Percentiles rank a stretch among this genome's conserved stretches.
phyloP scores from a whole-genome alignment of 1,284 basidiomycete species.

The Ceratobasidium sp. region DNA sequence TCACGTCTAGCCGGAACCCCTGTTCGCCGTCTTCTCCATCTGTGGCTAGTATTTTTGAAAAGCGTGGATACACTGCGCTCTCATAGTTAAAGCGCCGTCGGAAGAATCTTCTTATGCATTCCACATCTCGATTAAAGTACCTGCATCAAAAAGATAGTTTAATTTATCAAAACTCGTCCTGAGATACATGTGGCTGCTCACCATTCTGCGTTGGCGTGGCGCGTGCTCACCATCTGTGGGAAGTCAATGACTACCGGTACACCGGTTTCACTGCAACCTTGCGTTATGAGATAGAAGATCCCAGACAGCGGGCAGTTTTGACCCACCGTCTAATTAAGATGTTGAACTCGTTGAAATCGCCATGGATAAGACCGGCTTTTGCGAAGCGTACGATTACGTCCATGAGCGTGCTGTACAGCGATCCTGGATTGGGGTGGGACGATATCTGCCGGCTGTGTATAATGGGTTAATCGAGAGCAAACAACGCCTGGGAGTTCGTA shows the following conservation, averaged over 20 bases:
- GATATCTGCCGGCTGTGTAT: conserved; percentile 81
- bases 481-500: conserved; percentile 36
- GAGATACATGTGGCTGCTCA: conserved; percentile 54
- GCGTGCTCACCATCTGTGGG: conserved; percentile 98
- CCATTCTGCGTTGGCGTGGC: conserved; percentile 97
- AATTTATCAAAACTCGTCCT: conserved; percentile 33
- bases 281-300: background rate
- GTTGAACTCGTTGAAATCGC: conserved; percentile 99
- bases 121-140: conserved; percentile 99
- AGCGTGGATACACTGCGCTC: conserved; percentile 85
- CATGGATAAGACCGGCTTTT: conserved; percentile 92
- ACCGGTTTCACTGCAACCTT: conserved; percentile 61
- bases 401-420: conserved; percentile 93
- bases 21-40: conserved; percentile 47
- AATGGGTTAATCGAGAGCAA: conserved; percentile 40
- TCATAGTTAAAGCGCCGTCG: conserved; percentile 91
- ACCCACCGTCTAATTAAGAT: conserved; percentile 71
- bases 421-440: conserved; percentile 82
- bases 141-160: conserved; percentile 55
- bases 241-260: conserved; percentile 97
- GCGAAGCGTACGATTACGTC: conserved; percentile 95
- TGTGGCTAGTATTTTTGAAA: conserved; percentile 58
- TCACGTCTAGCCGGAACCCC: conserved; percentile 79
- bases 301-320: background rate
- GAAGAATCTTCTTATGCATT: conserved; percentile 96